Percentiles rank a stretch among this genome's conserved stretches.
Evolutionary conservation across 768 basidiomycete genomes (phyloP).

Genomic region (Auricularia cornea): DNA sequence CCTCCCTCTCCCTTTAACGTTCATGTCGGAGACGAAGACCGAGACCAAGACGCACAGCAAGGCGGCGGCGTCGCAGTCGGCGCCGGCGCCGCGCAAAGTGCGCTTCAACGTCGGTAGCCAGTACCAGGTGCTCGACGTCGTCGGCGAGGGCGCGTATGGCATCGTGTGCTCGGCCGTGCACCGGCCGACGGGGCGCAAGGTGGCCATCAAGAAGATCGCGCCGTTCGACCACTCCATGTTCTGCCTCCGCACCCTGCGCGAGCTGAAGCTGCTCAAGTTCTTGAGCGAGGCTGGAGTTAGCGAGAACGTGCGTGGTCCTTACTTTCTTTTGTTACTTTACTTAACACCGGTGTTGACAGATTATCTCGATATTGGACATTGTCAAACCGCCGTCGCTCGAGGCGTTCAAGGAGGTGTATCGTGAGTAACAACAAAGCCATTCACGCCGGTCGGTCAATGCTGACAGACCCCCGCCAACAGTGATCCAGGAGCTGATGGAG

Average conservation of each 20-base stretch:
- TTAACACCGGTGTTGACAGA: slow-evolving; percentile 7
- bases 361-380: slow-evolving; percentile 79
- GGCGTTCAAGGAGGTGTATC: slow-evolving; percentile 79
- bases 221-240: slow-evolving; percentile 97
- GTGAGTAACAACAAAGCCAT: background rate
- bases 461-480: background rate
- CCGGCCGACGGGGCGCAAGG: slow-evolving; percentile 76
- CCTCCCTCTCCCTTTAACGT: slow-evolving; percentile 39
- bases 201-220: slow-evolving; percentile 94
- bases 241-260: slow-evolving; percentile 77
- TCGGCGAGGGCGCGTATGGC: slow-evolving; percentile 89
- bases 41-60: background rate
- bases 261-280: slow-evolving; percentile 86
- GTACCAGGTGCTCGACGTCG: slow-evolving; percentile 79
- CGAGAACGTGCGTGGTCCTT: slow-evolving; percentile 58
- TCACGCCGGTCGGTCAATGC: background rate
- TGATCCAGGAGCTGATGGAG: slow-evolving; percentile 80
- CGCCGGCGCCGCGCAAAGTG: background rate
- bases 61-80: background rate
- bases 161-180: slow-evolving; percentile 87
- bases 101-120: background rate
- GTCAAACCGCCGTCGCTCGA: slow-evolving; percentile 69
- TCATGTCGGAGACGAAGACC: slow-evolving; percentile 19
- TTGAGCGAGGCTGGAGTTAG: slow-evolving; percentile 81
- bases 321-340: background rate